A percentile compares a stretch with the other conserved stretches of the same genome.
Conservation (phyloP, 2,329 filamentous ascomycete genomes). For the Penicillium frequentans region DNA sequence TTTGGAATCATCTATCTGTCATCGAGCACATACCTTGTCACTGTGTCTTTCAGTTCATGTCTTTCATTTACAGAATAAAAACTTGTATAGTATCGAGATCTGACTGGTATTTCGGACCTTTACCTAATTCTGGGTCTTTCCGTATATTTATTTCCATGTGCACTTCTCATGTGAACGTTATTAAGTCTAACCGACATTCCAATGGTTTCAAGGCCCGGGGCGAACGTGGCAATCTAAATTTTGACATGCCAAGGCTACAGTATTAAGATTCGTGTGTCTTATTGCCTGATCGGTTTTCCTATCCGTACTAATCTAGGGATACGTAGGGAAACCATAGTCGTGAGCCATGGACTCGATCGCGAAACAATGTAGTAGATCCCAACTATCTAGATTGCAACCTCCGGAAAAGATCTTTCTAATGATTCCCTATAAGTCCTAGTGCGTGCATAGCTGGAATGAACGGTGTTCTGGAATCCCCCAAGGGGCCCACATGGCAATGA, state of each 20-base stretch:
- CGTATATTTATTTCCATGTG: not conserved
- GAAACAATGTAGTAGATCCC: not conserved
- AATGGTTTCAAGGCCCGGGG: not conserved
- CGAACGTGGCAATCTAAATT: not conserved
- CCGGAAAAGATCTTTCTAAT: not conserved
- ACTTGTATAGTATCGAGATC: not conserved
- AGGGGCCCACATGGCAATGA: constrained; percentile 2
- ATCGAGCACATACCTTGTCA: not conserved
- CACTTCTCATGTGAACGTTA: not conserved
- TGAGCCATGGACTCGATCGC: no score
- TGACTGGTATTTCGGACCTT: not conserved
- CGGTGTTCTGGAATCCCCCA: constrained; percentile 1
- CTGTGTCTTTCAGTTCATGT: not conserved
- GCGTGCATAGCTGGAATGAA: not conserved
- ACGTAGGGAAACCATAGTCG: no score
- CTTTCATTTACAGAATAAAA: not conserved
- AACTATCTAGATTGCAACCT: not conserved
- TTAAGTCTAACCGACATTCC: not conserved
- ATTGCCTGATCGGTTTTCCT: no score
- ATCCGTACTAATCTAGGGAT: no score
- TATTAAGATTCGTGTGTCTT: not conserved
- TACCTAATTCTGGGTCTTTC: not conserved
- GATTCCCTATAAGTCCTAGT: no score
- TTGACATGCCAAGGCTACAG: not conserved
- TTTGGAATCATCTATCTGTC: not conserved